phyloP scores from a whole-genome alignment of 2,329 filamentous ascomycete species.

The Ceratocystis harringtonii region DNA sequence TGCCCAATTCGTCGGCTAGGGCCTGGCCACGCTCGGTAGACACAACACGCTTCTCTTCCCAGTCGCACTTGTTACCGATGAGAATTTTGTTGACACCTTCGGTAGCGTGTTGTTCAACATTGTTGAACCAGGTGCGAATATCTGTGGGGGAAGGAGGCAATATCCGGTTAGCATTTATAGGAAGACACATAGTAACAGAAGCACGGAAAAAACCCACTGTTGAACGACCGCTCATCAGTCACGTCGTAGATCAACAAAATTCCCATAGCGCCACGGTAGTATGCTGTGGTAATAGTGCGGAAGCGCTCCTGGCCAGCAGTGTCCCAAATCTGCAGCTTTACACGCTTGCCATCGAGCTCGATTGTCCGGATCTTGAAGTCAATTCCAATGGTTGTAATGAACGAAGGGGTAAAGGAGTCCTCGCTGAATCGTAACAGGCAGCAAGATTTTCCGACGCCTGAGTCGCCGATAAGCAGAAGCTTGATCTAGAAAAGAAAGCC shows the following conservation, averaged over 20 bases:
- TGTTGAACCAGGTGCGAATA: conserved; percentile 98
- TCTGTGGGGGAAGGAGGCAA: conserved; percentile 38
- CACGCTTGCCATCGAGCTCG: conserved; percentile 94
- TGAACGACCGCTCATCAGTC: conserved; percentile 88
- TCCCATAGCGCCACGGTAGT: conserved; percentile 97
- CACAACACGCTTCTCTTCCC: conserved; percentile 96
- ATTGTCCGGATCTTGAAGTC: conserved; percentile 99
- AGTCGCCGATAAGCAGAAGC: conserved; percentile 90
- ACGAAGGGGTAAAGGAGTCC: conserved; percentile 92
- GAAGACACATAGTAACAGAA: conserved; percentile 11
- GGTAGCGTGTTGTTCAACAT: conserved; percentile 94
- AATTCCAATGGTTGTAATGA: conserved; percentile 98
- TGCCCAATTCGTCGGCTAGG: conserved; percentile 86
- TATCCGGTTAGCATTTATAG: conserved; percentile 1
- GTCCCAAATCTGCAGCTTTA: conserved; percentile 99
- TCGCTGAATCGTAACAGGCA: conserved; percentile 93
- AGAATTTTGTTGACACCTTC: conserved; percentile 99
- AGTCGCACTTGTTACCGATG: conserved; percentile 99
- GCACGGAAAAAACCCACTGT: conserved; percentile 47
- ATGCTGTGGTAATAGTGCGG: conserved; percentile 95
- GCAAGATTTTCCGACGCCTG: conserved; percentile 92
- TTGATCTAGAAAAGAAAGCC: conserved; percentile 54
- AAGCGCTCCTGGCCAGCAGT: conserved; percentile 97
- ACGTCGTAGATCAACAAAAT: conserved; percentile 97
- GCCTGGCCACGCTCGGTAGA: conserved; percentile 86